A percentile compares a stretch with the other conserved stretches of the same genome.
Conservation (phyloP, 345 rosid genomes). For the Brassica cretica region DNA sequence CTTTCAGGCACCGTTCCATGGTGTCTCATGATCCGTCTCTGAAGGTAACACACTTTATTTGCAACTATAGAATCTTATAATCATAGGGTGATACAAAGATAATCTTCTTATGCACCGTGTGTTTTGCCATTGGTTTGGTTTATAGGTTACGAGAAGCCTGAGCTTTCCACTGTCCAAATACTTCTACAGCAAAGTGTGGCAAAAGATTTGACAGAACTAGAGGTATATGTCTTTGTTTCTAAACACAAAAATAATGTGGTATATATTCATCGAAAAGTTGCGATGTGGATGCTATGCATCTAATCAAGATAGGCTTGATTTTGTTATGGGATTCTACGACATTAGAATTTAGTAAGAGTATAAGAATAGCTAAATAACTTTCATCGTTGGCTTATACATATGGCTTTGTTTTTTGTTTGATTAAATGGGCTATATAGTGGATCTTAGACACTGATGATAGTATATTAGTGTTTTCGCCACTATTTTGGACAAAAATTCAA, state of each 20-base stretch:
- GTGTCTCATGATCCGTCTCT: slow-evolving; percentile 70
- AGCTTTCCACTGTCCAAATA: slow-evolving; percentile 69
- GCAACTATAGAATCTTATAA: background rate
- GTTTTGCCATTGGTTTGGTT: slow-evolving; percentile 17
- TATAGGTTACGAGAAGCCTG: slow-evolving; percentile 74
- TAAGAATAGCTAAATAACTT: background rate
- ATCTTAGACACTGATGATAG: background rate
- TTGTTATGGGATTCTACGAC: background rate
- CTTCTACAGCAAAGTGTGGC: slow-evolving; percentile 32
- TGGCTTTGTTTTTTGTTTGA: background rate
- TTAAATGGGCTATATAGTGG: background rate
- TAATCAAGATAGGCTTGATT: background rate
- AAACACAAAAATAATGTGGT: background rate
- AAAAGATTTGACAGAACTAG: background rate
- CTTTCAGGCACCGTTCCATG: slow-evolving; percentile 70
- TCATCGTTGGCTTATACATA: background rate
- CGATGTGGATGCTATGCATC: too few relatives aligned
- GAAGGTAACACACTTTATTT: slow-evolving; percentile 49
- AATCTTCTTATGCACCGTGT: slow-evolving; percentile 1
- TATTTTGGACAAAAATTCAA: background rate
- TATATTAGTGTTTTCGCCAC: background rate
- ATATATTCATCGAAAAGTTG: background rate
- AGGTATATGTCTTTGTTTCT: background rate
- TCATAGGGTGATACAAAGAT: background rate
- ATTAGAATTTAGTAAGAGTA: background rate